Evolutionary conservation across 106 monocot genomes (phyloP), one percentile per base, ranked within the genome.

Genomic region (Allium fistulosum): DNA sequence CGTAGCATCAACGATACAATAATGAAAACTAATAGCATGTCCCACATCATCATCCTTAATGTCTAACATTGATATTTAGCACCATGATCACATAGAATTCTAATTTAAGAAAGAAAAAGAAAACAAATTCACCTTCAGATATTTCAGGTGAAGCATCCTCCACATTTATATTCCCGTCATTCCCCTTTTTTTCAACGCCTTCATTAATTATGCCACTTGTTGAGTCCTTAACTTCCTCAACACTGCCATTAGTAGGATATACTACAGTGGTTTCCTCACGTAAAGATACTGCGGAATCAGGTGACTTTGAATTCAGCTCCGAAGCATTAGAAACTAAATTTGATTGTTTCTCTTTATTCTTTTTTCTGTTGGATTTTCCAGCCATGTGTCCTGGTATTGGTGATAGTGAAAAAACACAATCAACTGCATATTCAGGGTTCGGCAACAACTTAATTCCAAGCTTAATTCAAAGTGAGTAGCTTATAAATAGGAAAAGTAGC

Each of bases 301-400:
- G 28, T 3, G 71, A 49, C 66, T 81, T 84, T 14, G 73, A 9
- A 69, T 70, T 76, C 10, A 45, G 7, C 15, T 72, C 68, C 3
- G 71, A 55, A 17, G 22, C 4, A 37, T 13, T 52, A 16, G 52
- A n/a, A 46, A 58, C 80, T 11, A 71, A 52, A 63, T 58, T 80
- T 17, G 66, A 48, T 8, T 60, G 50, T 66, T 69, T 88, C n/a
- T 72, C 81, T 69, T 82, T 87, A 16, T 47, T 63, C 63, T 48
- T 63, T 3, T 45, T 8, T 48, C 48, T 63, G 63, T 48, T 63
- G 11, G 63, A 47, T 48, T 63, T 63, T 47, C 63, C 63, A 63
- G 63, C 63, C 63, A 63, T 63, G 22, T 22, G 22, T 22, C 0
- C 22, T 22, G 22, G 22, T 22, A 1, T 22, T 22, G 22, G 22